Evolutionary conservation across 2,329 filamentous ascomycete genomes (phyloP).

Genomic region (Aspergillus oerlinghausenensis): DNA sequence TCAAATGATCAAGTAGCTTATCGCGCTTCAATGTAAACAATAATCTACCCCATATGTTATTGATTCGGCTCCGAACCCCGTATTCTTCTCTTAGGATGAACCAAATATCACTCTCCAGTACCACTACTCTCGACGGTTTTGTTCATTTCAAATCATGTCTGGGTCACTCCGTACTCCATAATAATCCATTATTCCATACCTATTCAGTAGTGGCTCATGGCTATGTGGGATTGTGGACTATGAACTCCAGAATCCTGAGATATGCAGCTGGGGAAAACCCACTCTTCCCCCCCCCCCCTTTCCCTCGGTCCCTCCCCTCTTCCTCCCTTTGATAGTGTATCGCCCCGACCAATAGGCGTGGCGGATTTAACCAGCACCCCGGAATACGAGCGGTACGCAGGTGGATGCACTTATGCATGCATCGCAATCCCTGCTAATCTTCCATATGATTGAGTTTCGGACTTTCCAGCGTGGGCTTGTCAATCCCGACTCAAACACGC

Average conservation of each 20-base stretch:
- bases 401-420: neutral
- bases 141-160: too few relatives aligned
- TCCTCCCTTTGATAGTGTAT: neutral
- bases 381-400: constrained; percentile 4
- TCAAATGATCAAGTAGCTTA: constrained; percentile 26
- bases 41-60: neutral
- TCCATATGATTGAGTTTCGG: neutral
- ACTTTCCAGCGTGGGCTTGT: neutral
- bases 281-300: neutral
- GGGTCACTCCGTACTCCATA: too few relatives aligned
- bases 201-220: neutral
- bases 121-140: too few relatives aligned
- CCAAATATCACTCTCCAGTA: neutral
- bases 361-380: constrained; percentile 7
- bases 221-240: neutral
- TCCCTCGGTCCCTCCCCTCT: neutral
- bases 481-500: neutral
- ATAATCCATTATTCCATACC: too few relatives aligned
- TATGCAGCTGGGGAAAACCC: neutral
- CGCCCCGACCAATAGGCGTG: constrained; percentile 15
- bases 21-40: constrained; percentile 10
- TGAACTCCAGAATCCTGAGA: neutral
- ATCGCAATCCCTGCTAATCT: neutral
- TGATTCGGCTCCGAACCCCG: neutral
- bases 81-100: neutral